Evolutionary conservation across 768 basidiomycete genomes (phyloP), one percentile per base, ranked within the genome.

Genomic region (Obba rivulosa): DNA sequence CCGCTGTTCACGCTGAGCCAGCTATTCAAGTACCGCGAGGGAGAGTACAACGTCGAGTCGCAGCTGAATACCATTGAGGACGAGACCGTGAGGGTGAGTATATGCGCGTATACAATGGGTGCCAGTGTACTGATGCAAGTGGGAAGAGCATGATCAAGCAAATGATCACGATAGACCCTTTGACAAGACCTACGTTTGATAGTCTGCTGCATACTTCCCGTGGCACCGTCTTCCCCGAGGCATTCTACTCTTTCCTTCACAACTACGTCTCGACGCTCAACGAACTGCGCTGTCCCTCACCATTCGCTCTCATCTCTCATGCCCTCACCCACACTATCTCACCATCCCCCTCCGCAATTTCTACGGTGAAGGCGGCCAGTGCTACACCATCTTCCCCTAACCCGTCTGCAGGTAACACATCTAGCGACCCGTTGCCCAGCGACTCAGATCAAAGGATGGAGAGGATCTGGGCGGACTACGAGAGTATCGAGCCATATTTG

Each of bases 1-100:
- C 88, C 88, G 2, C 74, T 96, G 45, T 98, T 98, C 70, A 92
- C 88, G 0, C 75, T 99, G 42, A 92, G 91, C 63, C 94, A 97
- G 61, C 70, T 99, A 48, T 97, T 90, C 77, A 92, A 93, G 65
- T 99, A 94, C 60, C 71, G 92, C 34, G 85, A 89, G 54, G 91
- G 92, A 7, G 87, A 92, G 58, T 78, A 86, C 49, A 83, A 73
- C 45, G 77, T 94, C 16, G 88, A 93, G 38, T 65, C 71, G 0
- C 80, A 87, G 39, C 68, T 99, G 10, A 71, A 76, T 21, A 70
- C 76, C 34, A 86, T 98, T 42, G 89, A 88, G 21, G 93, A 97
- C 57, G 76, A 76, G 21, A 81, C 81, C 42, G 83, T 98, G 45
- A 76, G 83, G 62, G 95, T 94, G 65, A 56, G 84, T 78, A 59